A percentile compares a stretch with the other conserved stretches of the same genome.
These are phyloP conservation scores for Melanogaster broomeanus DNA, from an alignment of 768 basidiomycete species.

Conservation along the genomic window DNA sequence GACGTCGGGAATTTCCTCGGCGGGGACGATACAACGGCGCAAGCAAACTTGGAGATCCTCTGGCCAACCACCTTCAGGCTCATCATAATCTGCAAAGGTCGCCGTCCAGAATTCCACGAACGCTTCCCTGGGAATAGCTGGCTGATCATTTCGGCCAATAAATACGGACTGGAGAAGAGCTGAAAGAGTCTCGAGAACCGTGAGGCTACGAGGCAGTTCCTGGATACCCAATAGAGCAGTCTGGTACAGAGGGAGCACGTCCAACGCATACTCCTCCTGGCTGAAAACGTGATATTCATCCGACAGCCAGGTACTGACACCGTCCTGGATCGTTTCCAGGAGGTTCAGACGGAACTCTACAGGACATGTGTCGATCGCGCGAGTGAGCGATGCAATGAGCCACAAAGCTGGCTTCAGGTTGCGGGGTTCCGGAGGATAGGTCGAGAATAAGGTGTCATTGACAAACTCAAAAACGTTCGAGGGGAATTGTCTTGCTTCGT, in stretches of 20 bases:
- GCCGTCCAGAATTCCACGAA: constrained; percentile 66
- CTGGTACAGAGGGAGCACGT: constrained; percentile 67
- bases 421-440: constrained; percentile 65
- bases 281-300: constrained; percentile 56
- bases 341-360: constrained; percentile 44
- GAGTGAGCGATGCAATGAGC: constrained; percentile 58
- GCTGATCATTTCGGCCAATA: constrained; percentile 48
- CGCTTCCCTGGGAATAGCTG: constrained; percentile 43
- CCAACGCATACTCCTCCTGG: constrained; percentile 56
- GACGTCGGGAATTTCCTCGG: not conserved
- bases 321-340: constrained; percentile 53
- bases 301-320: constrained; percentile 60
- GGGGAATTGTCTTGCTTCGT: constrained; percentile 55
- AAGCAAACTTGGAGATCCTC: constrained; percentile 42
- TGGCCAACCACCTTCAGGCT: constrained; percentile 58
- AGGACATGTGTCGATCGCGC: constrained; percentile 58
- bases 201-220: constrained; percentile 40
- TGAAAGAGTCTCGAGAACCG: constrained; percentile 48
- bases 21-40: constrained; percentile 4
- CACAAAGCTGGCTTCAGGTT: constrained; percentile 59
- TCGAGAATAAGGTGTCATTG: constrained; percentile 56
- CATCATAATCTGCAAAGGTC: constrained; percentile 40
- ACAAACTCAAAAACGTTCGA: constrained; percentile 55
- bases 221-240: constrained; percentile 54
- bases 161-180: constrained; percentile 62